Conservation (phyloP, 495 filamentous ascomycete species). For the Neurospora intermedia region DNA sequence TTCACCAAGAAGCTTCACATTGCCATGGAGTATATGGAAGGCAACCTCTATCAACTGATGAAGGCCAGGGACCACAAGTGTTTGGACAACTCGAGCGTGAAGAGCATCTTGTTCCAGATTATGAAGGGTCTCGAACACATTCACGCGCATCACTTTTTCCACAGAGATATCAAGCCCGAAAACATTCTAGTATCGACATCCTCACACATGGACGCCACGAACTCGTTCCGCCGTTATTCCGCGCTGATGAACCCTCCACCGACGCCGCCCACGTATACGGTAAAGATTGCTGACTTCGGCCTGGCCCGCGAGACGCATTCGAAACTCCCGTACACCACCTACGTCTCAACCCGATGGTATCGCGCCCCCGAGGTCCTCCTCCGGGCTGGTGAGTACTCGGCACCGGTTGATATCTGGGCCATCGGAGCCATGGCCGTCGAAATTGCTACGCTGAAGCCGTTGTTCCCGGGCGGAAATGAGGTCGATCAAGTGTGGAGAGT, state of each 20-base stretch:
- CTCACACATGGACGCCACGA: conserved; percentile 61
- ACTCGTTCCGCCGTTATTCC: conserved; percentile 83
- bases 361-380: conserved; percentile 92
- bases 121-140: conserved; percentile 93
- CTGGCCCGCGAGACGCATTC: conserved; percentile 96
- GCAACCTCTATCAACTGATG: conserved; percentile 98
- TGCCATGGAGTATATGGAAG: conserved; percentile 99
- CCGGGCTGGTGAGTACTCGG: conserved; percentile 92
- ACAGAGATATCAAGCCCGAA: conserved; percentile 98
- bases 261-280: conserved; percentile 84
- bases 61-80: conserved; percentile 92
- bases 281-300: conserved; percentile 99
- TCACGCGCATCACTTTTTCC: conserved; percentile 94
- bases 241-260: conserved; percentile 88
- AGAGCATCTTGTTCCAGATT: conserved; percentile 97
- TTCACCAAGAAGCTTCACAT: conserved; percentile 94
- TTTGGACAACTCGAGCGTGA: conserved; percentile 82
- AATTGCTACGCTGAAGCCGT: conserved; percentile 89
- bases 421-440: conserved; percentile 99
- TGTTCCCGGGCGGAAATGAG: conserved; percentile 97
- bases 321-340: conserved; percentile 92
- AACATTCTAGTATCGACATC: conserved; percentile 97
- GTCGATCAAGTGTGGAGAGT: conserved; percentile 99
- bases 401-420: conserved; percentile 97
- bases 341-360: conserved; percentile 98